These are phyloP conservation scores for Chlorella sp. DNA, from an alignment of 139 green algal genomes.

Conservation along the genomic window DNA sequence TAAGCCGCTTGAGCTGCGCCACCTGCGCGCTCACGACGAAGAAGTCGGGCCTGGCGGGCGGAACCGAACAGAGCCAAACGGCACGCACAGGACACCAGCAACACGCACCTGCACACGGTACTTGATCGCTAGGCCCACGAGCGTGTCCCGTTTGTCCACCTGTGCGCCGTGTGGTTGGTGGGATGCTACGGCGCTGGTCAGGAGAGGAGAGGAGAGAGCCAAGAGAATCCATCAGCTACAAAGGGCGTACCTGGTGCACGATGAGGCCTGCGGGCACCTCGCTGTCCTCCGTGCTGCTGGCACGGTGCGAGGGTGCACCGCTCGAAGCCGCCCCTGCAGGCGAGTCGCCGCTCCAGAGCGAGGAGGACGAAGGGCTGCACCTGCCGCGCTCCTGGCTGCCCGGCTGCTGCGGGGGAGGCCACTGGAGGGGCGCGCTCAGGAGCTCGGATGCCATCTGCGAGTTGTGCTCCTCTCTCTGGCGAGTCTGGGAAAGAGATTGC, in stretches of 20 bases:
- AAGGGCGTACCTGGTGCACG: not conserved
- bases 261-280: not conserved
- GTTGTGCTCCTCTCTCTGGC: too few species aligned
- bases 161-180: conserved; percentile 22
- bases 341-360: too few species aligned
- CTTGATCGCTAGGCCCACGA: conserved; percentile 74
- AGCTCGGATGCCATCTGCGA: too few species aligned
- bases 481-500: too few species aligned
- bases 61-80: too few species aligned
- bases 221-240: not conserved
- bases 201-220: not conserved
- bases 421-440: too few species aligned
- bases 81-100: too few species aligned
- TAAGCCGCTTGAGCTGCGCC: conserved; percentile 78
- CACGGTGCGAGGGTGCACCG: too few species aligned
- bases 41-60: not conserved
- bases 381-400: too few species aligned
- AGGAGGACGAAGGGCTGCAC: too few species aligned
- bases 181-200: not conserved
- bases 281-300: not conserved
- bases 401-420: too few species aligned
- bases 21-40: conserved; percentile 42
- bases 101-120: conserved; percentile 77
- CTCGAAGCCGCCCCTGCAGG: too few species aligned
- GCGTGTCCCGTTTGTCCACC: conserved; percentile 75